Percentiles rank a stretch among this genome's conserved stretches.
phyloP scores from a whole-genome alignment of 2,329 filamentous ascomycete genomes.

The Fusarium keratoplasticum region DNA sequence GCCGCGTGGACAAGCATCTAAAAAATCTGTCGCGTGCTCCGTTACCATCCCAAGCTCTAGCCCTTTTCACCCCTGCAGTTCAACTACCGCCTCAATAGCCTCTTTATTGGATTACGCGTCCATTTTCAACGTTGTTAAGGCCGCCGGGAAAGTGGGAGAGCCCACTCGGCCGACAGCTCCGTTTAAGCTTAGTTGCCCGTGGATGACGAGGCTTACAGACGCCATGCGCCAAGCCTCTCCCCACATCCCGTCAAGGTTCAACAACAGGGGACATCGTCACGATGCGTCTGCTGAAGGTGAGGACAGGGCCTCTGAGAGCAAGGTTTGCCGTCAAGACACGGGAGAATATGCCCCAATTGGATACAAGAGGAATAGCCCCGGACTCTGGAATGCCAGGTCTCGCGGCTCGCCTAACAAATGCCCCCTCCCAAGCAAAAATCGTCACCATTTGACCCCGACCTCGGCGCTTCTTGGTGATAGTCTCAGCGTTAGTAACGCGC shows the following conservation, averaged over 20 bases:
- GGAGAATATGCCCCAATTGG: neutral
- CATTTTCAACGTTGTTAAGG: neutral
- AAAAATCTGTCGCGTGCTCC: neutral
- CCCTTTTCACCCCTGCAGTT: neutral
- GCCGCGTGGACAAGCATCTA: neutral
- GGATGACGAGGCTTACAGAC: neutral
- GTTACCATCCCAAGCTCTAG: neutral
- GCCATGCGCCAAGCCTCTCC: neutral
- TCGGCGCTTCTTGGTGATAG: neutral
- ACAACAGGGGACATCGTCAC: neutral
- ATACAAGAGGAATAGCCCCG: neutral
- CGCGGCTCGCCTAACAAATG: neutral
- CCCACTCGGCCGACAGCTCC: neutral
- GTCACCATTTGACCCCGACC: neutral
- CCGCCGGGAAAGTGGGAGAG: neutral
- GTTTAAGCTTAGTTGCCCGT: neutral
- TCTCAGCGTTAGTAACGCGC: neutral
- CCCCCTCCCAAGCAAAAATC: neutral
- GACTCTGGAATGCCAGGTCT: neutral
- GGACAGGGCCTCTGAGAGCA: neutral
- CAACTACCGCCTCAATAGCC: neutral
- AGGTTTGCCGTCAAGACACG: neutral
- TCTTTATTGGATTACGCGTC: conserved; percentile 2
- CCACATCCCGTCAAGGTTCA: neutral
- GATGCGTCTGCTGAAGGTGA: neutral